Evolutionary conservation across 2,329 filamentous ascomycete species (phyloP), one percentile per base, ranked within the genome.

Genomic region (Dothideomycetes sp.): DNA sequence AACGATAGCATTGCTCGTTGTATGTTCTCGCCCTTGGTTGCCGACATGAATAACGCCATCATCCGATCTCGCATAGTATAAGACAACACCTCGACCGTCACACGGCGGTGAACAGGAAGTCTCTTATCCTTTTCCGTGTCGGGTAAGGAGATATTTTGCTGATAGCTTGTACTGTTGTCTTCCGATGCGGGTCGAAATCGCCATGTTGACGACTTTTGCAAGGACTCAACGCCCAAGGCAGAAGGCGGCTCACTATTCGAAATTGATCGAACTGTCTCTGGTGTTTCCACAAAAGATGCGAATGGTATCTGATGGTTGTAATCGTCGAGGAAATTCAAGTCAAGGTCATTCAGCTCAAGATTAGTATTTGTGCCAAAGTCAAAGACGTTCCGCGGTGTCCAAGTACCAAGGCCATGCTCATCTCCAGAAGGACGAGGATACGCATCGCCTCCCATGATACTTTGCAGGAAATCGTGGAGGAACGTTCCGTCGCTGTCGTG

Each of bases 1-100:
- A 82, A 82, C 0, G 77, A 78, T 1, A 68, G 71, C 13, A 70
- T 74, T 15, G 76, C 72, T 33, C 55, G 35, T 64, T 70, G 45
- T 54, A 69, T 58, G 59, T 70, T 60, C 58, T 71, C 51, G 0
- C 61, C 60, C 33, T 70, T 71, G 49, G 73, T 79, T 4, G 71
- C 76, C 35, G 69, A 67, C 24, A 84, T 61, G 1, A 84, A 72
- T 44, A 83, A 68, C 9, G 73, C 77, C 41, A 85, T 62, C 1
- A 83, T 69, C 33, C 69, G 70, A 55, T 85, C 81, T 20, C 66
- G 59, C 15, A 62, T 62, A 2, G 58, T 61, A 30, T 61, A 59
- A 13, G 59, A 55, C 3, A 69, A 49, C 23, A 59, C 60, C 42
- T 68, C 65, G 28, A 57, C 56, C 4, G 63, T 62, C 2, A 64